These are phyloP conservation scores for Populus ilicifolia DNA, from an alignment of 345 rosid genomes.

Conservation along the genomic window DNA sequence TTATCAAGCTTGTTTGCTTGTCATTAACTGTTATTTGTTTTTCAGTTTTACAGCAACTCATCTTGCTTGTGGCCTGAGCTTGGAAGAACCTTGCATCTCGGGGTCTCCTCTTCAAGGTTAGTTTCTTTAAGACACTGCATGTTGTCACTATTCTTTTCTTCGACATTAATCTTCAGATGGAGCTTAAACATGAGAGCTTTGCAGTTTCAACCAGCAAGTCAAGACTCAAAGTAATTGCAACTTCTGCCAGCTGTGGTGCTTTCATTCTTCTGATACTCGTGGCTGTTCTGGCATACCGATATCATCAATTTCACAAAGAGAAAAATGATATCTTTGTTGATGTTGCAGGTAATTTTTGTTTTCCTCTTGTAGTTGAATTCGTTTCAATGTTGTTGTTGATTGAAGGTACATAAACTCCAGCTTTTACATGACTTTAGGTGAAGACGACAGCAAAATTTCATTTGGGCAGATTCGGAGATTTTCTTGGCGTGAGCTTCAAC, in stretches of 20 bases:
- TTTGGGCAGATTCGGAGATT: constrained; percentile 71
- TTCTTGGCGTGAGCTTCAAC: constrained; percentile 70
- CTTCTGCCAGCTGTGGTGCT: constrained; percentile 55
- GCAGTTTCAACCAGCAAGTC: constrained; percentile 57
- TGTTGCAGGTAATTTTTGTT: constrained; percentile 54
- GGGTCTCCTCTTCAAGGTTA: constrained; percentile 56
- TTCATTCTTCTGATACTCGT: constrained; percentile 43
- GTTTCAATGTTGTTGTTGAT: not conserved
- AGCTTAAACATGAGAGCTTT: constrained; percentile 4
- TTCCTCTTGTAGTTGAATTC: not conserved
- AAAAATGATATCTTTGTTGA: constrained; percentile 58
- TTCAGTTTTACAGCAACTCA: constrained; percentile 68
- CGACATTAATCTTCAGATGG: not conserved
- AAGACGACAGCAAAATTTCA: constrained; percentile 61
- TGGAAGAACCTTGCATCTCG: constrained; percentile 67
- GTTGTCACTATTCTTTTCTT: not conserved
- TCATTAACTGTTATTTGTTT: constrained; percentile 4
- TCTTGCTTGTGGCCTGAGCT: constrained; percentile 62
- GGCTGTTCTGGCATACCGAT: constrained; percentile 48
- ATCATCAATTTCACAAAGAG: constrained; percentile 36
- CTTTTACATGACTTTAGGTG: constrained; percentile 41
- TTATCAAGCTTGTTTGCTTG: not conserved
- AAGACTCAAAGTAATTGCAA: constrained; percentile 48
- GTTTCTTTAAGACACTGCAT: not conserved
- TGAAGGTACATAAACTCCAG: not conserved